Evolutionary conservation across 1,284 basidiomycete genomes (phyloP), one percentile per base, ranked within the genome.

Genomic region (Hymenochaete sp.): DNA sequence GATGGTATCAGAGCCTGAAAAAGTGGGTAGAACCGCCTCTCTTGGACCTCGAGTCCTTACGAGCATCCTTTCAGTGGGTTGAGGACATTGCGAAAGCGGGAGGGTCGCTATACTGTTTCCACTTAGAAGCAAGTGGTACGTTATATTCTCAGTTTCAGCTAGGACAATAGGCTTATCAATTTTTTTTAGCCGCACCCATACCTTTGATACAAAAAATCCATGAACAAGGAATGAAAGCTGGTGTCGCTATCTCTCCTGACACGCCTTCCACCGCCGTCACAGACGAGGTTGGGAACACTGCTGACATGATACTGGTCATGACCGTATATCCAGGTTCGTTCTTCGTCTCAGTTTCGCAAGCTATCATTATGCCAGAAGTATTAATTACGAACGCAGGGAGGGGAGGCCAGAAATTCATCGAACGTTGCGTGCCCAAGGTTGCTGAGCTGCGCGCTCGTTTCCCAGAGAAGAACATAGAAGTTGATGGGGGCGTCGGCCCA

Each of bases 241-340:
- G 92, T 16, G 82, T 97, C 22, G 93, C 93, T 38, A 93, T 98
- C 58, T 95, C 91, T 2, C 93, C 93, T 5, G 85, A 91, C 56
- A 97, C 93, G 0, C 86, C 87, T 4, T 83, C 90, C 11, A 71
- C 73, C 2, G 82, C 79, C 39, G 91, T 98, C 59, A 83, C 90
- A 37, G 82, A 93, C 60, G 78, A 79, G 44, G 72, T 96, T 42
- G 93, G 73, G 16, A 60, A 77, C 19, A 75, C 76, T 6, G 90
- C 83, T 5, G 93, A 98, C 63, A 89, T 96, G 82, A 73, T 97
- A 14, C 79, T 98, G 51, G 93, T 98, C 58, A 98, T 98, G 93
- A 98, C 93, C 9, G 93, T 98, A 24, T 82, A 89, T 58, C 93
- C 93, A 32, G 89, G 87, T 81, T 50, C 44, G 63, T 56, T n/a